Evolutionary conservation across 2,329 filamentous ascomycete genomes (phyloP), one percentile per base, ranked within the genome.

Genomic region (Huntiella bhutanensis): DNA sequence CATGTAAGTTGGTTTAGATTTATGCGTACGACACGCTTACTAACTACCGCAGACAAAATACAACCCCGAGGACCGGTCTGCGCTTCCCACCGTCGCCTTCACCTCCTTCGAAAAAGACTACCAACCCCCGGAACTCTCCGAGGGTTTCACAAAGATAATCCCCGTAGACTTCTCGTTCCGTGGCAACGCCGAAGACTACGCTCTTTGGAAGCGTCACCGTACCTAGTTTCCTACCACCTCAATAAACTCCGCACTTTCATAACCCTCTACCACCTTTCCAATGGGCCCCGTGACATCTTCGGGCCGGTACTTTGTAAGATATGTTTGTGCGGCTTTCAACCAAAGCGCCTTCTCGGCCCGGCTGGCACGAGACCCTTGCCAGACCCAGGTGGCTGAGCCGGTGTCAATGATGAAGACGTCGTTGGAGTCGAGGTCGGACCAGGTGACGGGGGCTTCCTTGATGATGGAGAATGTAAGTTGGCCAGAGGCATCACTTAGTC

Each of bases 141-240:
- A 98, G 62, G 88, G 88, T 0, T 95, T 95, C 55, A 65, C 80
- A 52, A 84, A 95, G 53, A 73, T 98, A 33, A 67, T 73, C 1
- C 73, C 75, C 46, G 65, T 93, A 0, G 73, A 81, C 32, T 98
- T 98, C 56, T 61, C 70, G 58, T 88, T 91, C 57, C 65, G 73
- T 37, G 85, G 85, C 0, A 71, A 69, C 1, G 70, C 75, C 44
- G 74, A 80, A 33, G 77, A 85, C 53, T 77, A 76, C 56, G 64
- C 64, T 33, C 62, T 82, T 39, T 95, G 87, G 86, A 71, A 67
- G 8, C 22, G 6, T 10, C 22, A 28, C 8, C 22, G 22, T 28
- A 6, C 17, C 12, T n/a, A 15, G 19, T 38, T 39, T 39, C 5
- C 54, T 55, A 44, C 75, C 59, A 6, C 66, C 69, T 49, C 54